Evolutionary conservation across 495 filamentous ascomycete genomes (phyloP).

Genomic region (Trichoderma reesei): DNA sequence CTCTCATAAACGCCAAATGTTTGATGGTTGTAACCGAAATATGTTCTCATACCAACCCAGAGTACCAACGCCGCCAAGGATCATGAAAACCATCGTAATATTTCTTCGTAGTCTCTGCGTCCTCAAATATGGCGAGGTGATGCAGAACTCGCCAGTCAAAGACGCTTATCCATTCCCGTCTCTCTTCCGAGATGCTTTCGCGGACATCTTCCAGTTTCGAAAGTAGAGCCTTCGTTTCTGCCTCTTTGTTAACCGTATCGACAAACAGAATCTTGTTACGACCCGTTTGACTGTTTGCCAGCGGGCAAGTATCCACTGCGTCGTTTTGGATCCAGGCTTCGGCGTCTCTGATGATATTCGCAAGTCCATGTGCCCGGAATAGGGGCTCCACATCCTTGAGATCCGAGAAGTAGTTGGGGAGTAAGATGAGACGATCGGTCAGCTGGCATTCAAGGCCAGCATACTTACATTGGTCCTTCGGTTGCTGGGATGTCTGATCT

Average conservation of each 20-base stretch:
- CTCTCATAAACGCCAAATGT: background rate
- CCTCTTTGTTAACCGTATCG: conserved; percentile 25
- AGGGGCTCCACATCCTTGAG: background rate
- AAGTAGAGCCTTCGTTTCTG: conserved; percentile 32
- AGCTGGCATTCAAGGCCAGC: background rate
- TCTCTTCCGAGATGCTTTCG: conserved; percentile 22
- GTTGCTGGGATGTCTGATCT: no score
- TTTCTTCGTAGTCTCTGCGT: conserved; percentile 2
- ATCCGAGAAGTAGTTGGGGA: background rate
- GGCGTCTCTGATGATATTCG: conserved; percentile 24
- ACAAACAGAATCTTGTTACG: conserved; percentile 35
- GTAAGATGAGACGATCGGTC: background rate
- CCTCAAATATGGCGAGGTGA: conserved; percentile 30
- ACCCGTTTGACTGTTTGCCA: conserved; percentile 10
- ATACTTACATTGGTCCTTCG: background rate
- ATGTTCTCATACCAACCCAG: conserved; percentile 1
- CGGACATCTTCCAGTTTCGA: conserved; percentile 20
- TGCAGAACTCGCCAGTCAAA: conserved; percentile 45
- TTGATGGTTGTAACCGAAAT: background rate
- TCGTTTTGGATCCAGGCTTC: conserved; percentile 12
- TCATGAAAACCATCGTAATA: conserved; percentile 11
- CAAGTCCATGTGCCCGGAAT: background rate
- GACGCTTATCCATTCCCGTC: conserved; percentile 30
- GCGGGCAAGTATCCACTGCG: background rate
- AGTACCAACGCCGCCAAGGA: conserved; percentile 12